A percentile compares a stretch with the other conserved stretches of the same genome.
These are phyloP conservation scores for Colletotrichum sp. DNA, from an alignment of 2,329 filamentous ascomycete species.

Conservation along the genomic window DNA sequence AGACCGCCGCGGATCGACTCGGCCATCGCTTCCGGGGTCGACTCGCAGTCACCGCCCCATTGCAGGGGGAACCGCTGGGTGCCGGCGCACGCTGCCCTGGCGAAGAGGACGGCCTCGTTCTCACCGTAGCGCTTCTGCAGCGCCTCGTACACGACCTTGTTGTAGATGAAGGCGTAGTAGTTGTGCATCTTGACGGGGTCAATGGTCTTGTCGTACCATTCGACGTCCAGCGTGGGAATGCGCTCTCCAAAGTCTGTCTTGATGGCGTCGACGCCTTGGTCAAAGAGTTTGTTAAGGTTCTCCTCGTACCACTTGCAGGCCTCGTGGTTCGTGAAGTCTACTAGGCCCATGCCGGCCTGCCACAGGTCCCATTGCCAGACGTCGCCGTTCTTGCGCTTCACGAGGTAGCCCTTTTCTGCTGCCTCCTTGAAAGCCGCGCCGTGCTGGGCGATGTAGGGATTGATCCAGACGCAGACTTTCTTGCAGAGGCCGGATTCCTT, in stretches of 20 bases:
- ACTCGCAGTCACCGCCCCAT: slow-evolving; percentile 80
- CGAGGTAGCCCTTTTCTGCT: slow-evolving; percentile 69
- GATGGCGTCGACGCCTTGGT: slow-evolving; percentile 73
- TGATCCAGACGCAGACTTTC: slow-evolving; percentile 79
- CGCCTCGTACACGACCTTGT: slow-evolving; percentile 71
- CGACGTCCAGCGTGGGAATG: slow-evolving; percentile 68
- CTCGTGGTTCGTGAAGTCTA: slow-evolving; percentile 76
- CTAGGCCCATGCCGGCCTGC: slow-evolving; percentile 78
- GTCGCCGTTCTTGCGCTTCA: slow-evolving; percentile 72
- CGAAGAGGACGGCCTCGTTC: slow-evolving; percentile 68
- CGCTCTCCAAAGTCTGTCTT: slow-evolving; percentile 81
- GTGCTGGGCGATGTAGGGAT: slow-evolving; percentile 75
- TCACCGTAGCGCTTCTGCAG: slow-evolving; percentile 58
- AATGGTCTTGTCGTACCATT: slow-evolving; percentile 63
- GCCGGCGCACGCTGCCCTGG: slow-evolving; percentile 70
- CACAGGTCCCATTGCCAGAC: slow-evolving; percentile 80
- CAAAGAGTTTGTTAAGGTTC: slow-evolving; percentile 68
- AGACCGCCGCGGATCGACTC: slow-evolving; percentile 72
- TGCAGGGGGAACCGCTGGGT: slow-evolving; percentile 72
- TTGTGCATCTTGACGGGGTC: slow-evolving; percentile 77
- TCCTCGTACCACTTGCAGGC: slow-evolving; percentile 69
- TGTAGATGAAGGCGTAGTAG: slow-evolving; percentile 77
- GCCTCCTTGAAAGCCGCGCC: slow-evolving; percentile 70
- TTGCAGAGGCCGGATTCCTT: slow-evolving; percentile 65
- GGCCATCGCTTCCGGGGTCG: slow-evolving; percentile 74